phyloP scores from a whole-genome alignment of 1,284 basidiomycete species.

The Rhodotorula sp. region DNA sequence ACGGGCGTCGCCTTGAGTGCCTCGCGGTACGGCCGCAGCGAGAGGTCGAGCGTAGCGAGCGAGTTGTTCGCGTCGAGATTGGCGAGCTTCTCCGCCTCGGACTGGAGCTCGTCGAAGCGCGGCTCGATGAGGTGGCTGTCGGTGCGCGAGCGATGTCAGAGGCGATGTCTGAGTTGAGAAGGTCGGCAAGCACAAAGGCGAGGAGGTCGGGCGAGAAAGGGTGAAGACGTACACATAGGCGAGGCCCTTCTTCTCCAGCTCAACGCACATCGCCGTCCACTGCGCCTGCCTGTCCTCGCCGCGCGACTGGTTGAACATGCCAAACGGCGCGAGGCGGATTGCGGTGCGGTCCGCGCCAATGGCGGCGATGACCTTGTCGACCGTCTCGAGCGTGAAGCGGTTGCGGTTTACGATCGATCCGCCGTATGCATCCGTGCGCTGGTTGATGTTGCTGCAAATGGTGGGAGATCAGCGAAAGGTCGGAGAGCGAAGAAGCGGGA shows the following conservation, averaged over 20 bases:
- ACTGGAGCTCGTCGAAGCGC: conserved; percentile 47
- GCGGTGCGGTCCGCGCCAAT: conserved; percentile 40
- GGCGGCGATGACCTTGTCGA: conserved; percentile 36
- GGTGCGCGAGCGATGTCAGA: background rate
- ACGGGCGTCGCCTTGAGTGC: conserved; percentile 43
- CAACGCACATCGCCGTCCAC: conserved; percentile 46
- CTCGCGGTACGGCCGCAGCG: conserved; percentile 45
- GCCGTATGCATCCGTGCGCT: conserved; percentile 62
- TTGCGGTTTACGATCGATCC: conserved; percentile 60
- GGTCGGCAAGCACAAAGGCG: background rate
- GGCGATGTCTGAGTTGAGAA: background rate
- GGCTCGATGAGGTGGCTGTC: conserved; percentile 46
- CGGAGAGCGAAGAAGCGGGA: background rate
- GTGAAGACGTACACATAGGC: conserved; percentile 30
- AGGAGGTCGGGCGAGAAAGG: background rate
- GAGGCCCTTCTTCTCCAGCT: conserved; percentile 30
- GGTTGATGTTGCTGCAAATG: conserved; percentile 54
- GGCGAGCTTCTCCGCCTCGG: conserved; percentile 50
- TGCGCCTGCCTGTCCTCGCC: conserved; percentile 46
- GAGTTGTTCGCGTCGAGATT: conserved; percentile 17
- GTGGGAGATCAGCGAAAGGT: background rate
- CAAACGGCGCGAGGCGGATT: conserved; percentile 48
- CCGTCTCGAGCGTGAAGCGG: conserved; percentile 58
- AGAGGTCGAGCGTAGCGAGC: conserved; percentile 20
- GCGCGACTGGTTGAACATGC: conserved; percentile 45